A percentile compares a stretch with the other conserved stretches of the same genome.
These are phyloP conservation scores for Flaveria bidentis DNA, from an alignment of 129 eudicot species.

Conservation along the genomic window DNA sequence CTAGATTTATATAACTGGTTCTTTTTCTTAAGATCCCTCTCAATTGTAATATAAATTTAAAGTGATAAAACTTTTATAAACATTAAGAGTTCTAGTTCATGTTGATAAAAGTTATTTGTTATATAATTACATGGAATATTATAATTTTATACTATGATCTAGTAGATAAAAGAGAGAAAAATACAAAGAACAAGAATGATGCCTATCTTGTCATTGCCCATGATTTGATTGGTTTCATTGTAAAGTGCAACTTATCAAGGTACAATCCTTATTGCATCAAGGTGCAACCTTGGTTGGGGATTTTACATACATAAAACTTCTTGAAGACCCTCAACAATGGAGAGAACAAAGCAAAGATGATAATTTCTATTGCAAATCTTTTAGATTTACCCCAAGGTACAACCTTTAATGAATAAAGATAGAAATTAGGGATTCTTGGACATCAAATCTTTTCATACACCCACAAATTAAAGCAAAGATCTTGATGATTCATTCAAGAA, in stretches of 20 bases:
- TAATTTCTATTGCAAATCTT: neutral
- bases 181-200: constrained; percentile 17
- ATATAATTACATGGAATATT: no score
- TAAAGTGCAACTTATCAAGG: constrained; percentile 19
- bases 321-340: constrained; percentile 17
- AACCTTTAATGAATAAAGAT: constrained; percentile 28
- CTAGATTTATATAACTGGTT: no score
- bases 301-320: constrained; percentile 5
- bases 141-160: no score
- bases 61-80: no score
- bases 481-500: constrained; percentile 26
- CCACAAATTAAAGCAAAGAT: constrained; percentile 28
- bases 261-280: constrained; percentile 12
- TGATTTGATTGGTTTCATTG: neutral
- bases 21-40: no score
- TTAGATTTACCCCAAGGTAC: neutral
- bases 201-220: constrained; percentile 24
- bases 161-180: no score
- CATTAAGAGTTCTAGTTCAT: no score
- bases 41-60: no score
- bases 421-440: constrained; percentile 19
- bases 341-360: constrained; percentile 12
- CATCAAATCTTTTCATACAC: constrained; percentile 31
- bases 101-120: no score
- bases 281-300: neutral